A percentile compares a stretch with the other conserved stretches of the same genome.
phyloP scores from a whole-genome alignment of 148 eudicot species.

The Diospyros kaki region DNA sequence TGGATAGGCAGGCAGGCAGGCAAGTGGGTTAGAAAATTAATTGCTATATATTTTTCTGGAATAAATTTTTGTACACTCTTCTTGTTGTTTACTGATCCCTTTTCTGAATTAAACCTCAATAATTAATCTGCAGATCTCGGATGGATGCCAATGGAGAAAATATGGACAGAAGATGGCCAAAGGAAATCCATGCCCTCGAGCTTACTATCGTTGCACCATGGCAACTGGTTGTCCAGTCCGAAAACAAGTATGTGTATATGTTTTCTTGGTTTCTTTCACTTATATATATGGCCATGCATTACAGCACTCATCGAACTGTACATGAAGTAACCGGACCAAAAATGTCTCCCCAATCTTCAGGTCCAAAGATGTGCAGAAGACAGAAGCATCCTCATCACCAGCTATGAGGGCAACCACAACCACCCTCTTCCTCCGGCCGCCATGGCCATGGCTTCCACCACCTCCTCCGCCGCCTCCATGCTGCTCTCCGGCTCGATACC shows the following conservation, averaged over 20 bases:
- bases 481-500: constrained; percentile 76
- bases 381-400: constrained; percentile 54
- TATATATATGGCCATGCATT: not conserved
- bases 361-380: constrained; percentile 91
- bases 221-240: constrained; percentile 57
- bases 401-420: constrained; percentile 79
- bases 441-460: constrained; percentile 76
- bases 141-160: constrained; percentile 75
- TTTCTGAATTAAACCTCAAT: too few relatives aligned
- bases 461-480: constrained; percentile 73
- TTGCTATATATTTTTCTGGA: too few relatives aligned
- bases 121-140: constrained; percentile 33
- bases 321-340: not conserved
- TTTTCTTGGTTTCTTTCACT: not conserved
- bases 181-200: constrained; percentile 67
- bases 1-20: not conserved
- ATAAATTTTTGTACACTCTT: too few relatives aligned
- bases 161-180: constrained; percentile 72
- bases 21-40: not conserved
- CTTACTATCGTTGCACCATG: constrained; percentile 71
- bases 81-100: too few relatives aligned
- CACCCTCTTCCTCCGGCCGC: constrained; percentile 85
- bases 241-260: constrained; percentile 32
- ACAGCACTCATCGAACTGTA: not conserved
- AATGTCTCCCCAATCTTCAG: constrained; percentile 15